These are phyloP conservation scores for Meripilus lineatus DNA, from an alignment of 1,284 basidiomycete genomes.

Conservation along the genomic window DNA sequence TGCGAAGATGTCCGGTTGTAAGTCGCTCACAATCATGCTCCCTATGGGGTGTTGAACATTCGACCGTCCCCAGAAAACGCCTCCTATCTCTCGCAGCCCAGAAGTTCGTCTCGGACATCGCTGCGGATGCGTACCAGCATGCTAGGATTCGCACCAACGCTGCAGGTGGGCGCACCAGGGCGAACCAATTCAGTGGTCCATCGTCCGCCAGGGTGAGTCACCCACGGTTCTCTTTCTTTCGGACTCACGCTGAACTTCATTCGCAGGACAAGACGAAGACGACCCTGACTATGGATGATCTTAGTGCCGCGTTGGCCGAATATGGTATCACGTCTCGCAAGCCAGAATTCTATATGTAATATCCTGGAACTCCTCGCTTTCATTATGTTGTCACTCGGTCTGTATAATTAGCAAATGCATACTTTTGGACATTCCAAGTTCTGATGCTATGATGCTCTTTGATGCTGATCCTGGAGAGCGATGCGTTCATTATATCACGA, in stretches of 20 bases:
- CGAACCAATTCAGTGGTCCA: conserved; percentile 53
- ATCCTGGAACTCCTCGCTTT: no score
- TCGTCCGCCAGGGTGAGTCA: conserved; percentile 56
- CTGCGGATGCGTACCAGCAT: conserved; percentile 96
- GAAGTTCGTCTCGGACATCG: conserved; percentile 97
- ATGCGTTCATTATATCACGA: no score
- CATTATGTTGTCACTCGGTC: no score
- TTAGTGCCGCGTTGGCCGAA: conserved; percentile 87
- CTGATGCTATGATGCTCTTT: no score
- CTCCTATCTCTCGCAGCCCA: conserved; percentile 94
- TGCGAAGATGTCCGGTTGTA: conserved; percentile 91
- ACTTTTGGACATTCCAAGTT: no score
- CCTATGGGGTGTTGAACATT: neutral
- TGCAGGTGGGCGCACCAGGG: conserved; percentile 59
- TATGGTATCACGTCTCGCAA: conserved; percentile 95
- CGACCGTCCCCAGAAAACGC: conserved; percentile 63
- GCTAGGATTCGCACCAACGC: conserved; percentile 90
- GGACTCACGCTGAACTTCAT: neutral
- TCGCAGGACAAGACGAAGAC: conserved; percentile 87
- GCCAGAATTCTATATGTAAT: conserved; percentile 81
- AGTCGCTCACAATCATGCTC: conserved; percentile 27
- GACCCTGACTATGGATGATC: conserved; percentile 97
- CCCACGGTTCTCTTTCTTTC: neutral
- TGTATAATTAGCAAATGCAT: no score
- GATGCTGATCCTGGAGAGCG: no score